Base-by-base conservation (phyloP, 2,329 filamentous ascomycete species). In the Fusarium verticillioides region DNA sequence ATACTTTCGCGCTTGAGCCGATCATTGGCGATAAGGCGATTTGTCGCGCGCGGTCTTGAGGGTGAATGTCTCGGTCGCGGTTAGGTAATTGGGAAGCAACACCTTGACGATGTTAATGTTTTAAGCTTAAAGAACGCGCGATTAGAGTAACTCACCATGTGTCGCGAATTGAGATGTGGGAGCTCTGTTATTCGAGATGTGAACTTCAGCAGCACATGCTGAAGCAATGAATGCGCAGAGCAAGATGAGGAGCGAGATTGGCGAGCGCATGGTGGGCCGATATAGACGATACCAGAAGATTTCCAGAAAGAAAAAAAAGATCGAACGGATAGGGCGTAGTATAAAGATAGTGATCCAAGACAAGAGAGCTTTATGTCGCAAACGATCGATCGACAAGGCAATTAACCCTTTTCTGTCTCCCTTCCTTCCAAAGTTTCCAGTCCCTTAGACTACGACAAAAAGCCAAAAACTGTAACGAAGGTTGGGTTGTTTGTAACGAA, bases 1-100 rank as follows among this genome's bases (percentile, higher is more conserved):
- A 97, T 66, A 96, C 93, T 64, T 95, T 93, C 36, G 92, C 88
- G 81, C 97, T 97, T 80, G 93, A 90, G 70, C 94, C 94, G 60
- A 97, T 85, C 23, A 91, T 89, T 81, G 93, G 88, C 93, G 97
- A 97, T 78, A 95, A 86, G 21, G 85, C 81, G 46, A 92, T 91
- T 84, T 97, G 95, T 75, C 90, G 89, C 76, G 87, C 82, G 85
- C 94, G 97, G 84, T 97, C 95, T 53, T 89, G 89, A 44, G 88
- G 87, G 80, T 96, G 89, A 75, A 93, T 84, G 70, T 97, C 88
- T 54, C 94, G 95, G 79, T 97, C 95, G 57, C 92, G 86, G 36
- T 84, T 81, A 37, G 83, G 84, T 70, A 90, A 82, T 81, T 91
- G 89, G 77, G 96, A 96, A 59, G 93, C 92, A 78, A 96, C 87